These are phyloP conservation scores for Aspergillus pseudoglaucus DNA, from an alignment of 2,329 filamentous ascomycete species.

Conservation along the genomic window DNA sequence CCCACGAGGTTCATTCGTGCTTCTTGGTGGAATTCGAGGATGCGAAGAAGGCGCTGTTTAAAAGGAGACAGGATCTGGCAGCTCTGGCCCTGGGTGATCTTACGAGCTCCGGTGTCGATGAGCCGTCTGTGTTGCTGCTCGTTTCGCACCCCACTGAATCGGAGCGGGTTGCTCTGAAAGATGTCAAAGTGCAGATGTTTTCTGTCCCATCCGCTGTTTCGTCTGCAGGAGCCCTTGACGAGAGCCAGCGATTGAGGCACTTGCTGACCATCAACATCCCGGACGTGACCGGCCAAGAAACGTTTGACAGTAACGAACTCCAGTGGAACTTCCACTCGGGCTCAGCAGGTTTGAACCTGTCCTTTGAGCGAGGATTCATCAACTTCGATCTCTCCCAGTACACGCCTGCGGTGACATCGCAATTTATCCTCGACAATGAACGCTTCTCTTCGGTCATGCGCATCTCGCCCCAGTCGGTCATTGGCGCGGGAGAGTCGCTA, in stretches of 20 bases:
- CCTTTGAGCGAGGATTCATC: conserved; percentile 34
- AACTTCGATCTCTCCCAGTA: conserved; percentile 40
- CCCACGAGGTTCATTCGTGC: conserved; percentile 26
- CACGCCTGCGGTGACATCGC: conserved; percentile 31
- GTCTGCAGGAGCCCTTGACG: conserved; percentile 16
- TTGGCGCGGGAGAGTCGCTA: conserved; percentile 35
- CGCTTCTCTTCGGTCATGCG: conserved; percentile 38
- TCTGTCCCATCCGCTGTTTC: conserved; percentile 26
- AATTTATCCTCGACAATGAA: conserved; percentile 32
- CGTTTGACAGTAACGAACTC: conserved; percentile 17
- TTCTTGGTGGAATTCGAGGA: conserved; percentile 38
- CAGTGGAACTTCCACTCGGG: conserved; percentile 37
- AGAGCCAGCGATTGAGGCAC: conserved; percentile 31
- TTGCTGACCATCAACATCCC: conserved; percentile 32
- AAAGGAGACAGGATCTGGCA: conserved; percentile 34
- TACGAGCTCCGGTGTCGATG: conserved; percentile 18
- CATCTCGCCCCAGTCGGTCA: conserved; percentile 37
- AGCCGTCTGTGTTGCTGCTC: conserved; percentile 33
- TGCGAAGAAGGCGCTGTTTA: conserved; percentile 34
- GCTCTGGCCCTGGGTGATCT: conserved; percentile 31
- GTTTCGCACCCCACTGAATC: conserved; percentile 32
- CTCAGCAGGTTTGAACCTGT: conserved; percentile 34
- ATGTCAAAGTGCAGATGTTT: conserved; percentile 35
- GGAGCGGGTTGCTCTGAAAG: conserved; percentile 22
- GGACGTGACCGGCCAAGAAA: conserved; percentile 19